Base-by-base conservation (phyloP, 176 grass and related monocot species). In the Hyparrhenia diplandra region DNA sequence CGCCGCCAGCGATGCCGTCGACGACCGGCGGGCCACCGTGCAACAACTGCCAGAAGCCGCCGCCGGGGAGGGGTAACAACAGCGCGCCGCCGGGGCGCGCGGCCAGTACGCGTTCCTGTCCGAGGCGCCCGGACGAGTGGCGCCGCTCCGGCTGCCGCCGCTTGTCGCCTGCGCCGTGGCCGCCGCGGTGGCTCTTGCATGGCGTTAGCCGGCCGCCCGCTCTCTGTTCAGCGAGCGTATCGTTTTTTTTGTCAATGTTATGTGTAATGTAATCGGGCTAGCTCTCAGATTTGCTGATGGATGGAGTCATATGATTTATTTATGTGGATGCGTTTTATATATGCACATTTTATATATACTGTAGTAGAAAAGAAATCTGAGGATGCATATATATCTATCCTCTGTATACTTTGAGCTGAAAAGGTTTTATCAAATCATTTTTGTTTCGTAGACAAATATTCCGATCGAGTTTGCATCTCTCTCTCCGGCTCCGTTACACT, bases 41-140 rank as follows among this genome's bases (percentile, higher is more conserved):
- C 35, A 36, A 0, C 80, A 64, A 43, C 61, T 75, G 85, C 43
- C 25, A 11, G 18, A 29, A 47, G 78, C 74, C 80, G 47, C 52
- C 72, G 47, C 41, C 71, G 64, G 8, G 35, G 35, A 31, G 39
- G 28, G 34, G 35, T 12, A 45, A 1, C 64, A 63, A 20, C 73
- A 14, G 75, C 60, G 13, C 73, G 59, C 74, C 79, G 23, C 75
- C 79, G 18, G 32, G 71, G 41, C 5, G 12, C 36, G 21, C 8
- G 62, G 63, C 3, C 83, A 25, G 27, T 55, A 46, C 4, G 40
- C 18, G 76, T 84, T 89, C 77, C 6, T 76, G 54, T 64, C 76
- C 25, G 28, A 14, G 23, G 72, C 49, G 28, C 16, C 58, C 58
- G 28, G 27, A n/a, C 59, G 46, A 32, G 27, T 8, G 2, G 23